These are phyloP conservation scores for Kwoniella newhampshirensis DNA, from an alignment of 768 basidiomycete species.

Conservation along the genomic window DNA sequence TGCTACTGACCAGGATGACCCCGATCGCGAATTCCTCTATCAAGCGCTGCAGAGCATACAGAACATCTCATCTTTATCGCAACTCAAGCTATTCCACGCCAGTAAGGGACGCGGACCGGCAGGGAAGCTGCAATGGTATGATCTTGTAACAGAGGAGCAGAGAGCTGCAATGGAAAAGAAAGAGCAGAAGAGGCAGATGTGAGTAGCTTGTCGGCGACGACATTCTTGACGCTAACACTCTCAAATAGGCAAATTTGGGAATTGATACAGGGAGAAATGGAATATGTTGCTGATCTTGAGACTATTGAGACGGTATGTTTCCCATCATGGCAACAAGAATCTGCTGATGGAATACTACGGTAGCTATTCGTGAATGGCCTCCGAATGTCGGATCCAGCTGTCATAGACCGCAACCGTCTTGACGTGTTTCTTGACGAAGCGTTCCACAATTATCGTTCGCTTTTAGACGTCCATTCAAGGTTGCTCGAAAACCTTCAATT, in stretches of 20 bases:
- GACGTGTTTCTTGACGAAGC: conserved; percentile 86
- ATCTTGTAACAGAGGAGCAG: conserved; percentile 71
- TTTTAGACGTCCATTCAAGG: conserved; percentile 48
- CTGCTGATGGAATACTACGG: conserved; percentile 2
- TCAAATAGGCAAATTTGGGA: conserved; percentile 92
- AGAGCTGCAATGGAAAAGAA: conserved; percentile 65
- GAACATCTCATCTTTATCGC: conserved; percentile 74
- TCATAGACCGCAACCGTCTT: conserved; percentile 59
- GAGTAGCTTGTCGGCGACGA: conserved; percentile 46
- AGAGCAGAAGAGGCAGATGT: conserved; percentile 83
- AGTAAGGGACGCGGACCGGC: conserved; percentile 80
- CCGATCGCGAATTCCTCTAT: conserved; percentile 76
- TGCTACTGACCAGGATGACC: conserved; percentile 75
- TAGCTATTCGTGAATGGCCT: conserved; percentile 69
- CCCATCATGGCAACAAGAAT: not conserved
- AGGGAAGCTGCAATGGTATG: conserved; percentile 86
- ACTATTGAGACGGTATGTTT: conserved; percentile 70
- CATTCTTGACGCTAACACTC: not conserved
- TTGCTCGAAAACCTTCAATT: conserved; percentile 48
- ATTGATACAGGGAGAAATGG: conserved; percentile 92
- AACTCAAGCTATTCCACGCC: conserved; percentile 83
- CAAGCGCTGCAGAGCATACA: conserved; percentile 83
- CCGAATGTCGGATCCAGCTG: conserved; percentile 58
- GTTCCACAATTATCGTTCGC: conserved; percentile 81
- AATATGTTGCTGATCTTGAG: conserved; percentile 87